Base-by-base conservation (phyloP, 2,329 filamentous ascomycete genomes). In the Neurospora sp. region DNA sequence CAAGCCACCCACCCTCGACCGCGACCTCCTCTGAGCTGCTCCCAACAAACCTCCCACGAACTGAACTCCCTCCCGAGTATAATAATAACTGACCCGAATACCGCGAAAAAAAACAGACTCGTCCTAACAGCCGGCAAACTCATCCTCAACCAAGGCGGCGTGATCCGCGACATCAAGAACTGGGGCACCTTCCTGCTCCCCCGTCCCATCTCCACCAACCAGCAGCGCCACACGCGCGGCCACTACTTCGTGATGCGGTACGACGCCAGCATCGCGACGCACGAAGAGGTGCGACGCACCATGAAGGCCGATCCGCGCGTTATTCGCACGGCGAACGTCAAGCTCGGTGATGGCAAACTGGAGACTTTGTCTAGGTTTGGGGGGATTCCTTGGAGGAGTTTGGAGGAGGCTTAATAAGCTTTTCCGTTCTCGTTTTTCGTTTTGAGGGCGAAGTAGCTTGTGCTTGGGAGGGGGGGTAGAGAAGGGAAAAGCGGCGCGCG, bases 181-280 rank as follows among this genome's bases (percentile, higher is more conserved):
- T 99, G 96, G 96, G 96, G 96, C 78, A 87, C 92, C 75, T 97
- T 96, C 83, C 86, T 90, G 66, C 90, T 99, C 19, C 95, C 96
- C 66, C 91, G 89, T 75, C 88, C 92, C 72, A 86, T 90, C 71
- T 90, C 89, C 72, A 90, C 91, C 78, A 90, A 96, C 81, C 93
- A 97, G 82, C 89, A 91, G 75, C 89, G 89, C 74, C 91, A 98
- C 86, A 88, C 88, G 74, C 87, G 89, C 75, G 96, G 96, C 69
- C 94, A 98, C 84, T 97, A 99, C 86, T 99, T 99, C 81, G 91
- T 97, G 78, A 92, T 99, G 91, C 92, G 96, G 76, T 99, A 97
- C 85, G 96, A 99, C 80, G 83, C 91, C 70, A 91, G 89, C 71
- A 83, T 89, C 8, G 80, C 84, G 67, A 90, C 92, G 8, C 95